Base-by-base conservation (phyloP, 2,329 filamentous ascomycete genomes). In the Colletotrichum sp. region DNA sequence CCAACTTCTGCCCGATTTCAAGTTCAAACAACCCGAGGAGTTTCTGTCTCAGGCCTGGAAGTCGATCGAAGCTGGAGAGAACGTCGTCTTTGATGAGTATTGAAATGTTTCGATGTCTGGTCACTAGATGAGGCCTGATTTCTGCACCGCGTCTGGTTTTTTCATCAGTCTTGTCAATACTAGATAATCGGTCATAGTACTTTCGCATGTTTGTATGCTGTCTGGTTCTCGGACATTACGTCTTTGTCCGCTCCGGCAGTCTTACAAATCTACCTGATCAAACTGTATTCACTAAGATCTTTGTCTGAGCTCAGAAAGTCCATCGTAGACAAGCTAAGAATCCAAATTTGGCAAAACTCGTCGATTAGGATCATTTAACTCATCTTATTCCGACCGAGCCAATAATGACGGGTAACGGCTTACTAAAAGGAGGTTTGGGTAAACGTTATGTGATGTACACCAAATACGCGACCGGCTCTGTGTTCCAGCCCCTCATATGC, bases 41-140 rank as follows among this genome's bases (percentile, higher is more conserved):
- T 88, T 88, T 76, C 75, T 89, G 13, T 78, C 64, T 1, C 79
- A 85, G 71, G 81, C 83, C 7, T 88, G 87, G 87, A 21, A 30
- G 7, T 30, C 30, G 1, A 61, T 61, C 10, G 58, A 61, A 1
- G 58, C 26, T 30, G 58, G 58, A 8, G 30, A 30, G 28, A 3
- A 61, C 9, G n/a, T n/a, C 5, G 30, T 61, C 32, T 61, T 61
- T 21, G 26, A 61, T 32, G n/a, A 61, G 12, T 61, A 61, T 34
- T 61, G 18, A 32, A 34, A 18, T 34, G 3, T 30, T 18, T 21
- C 18, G 9, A 32, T 15, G 0, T 60, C 56, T 26, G 24, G 8
- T 10, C 8, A 30, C 8, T 32, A 10, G 3, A 10, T 52, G 43
- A 21, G 2, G 43, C 1, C 4, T 8, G 12, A 21, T 21, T 52